Conservation (phyloP, 805 yeast species). For the Sugiyamaella qingdaonensis region DNA sequence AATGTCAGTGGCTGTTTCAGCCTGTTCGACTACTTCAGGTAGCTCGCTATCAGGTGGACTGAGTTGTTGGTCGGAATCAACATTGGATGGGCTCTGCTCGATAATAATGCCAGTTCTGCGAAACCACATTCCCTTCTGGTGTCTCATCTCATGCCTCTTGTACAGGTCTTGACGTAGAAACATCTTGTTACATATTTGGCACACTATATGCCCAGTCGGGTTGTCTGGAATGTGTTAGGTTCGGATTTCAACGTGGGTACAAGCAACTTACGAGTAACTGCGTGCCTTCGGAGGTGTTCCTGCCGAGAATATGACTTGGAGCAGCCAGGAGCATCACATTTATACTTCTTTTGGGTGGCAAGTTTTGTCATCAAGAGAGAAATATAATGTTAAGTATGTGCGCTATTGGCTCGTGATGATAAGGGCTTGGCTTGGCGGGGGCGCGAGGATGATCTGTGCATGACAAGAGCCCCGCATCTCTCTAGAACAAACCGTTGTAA, state of each 20-base stretch:
- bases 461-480: no score
- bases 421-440: no score
- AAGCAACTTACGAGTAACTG: conserved; percentile 14
- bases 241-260: neutral
- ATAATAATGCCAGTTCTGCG: conserved; percentile 11
- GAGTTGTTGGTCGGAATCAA: neutral
- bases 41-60: neutral
- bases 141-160: conserved; percentile 44
- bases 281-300: conserved; percentile 14
- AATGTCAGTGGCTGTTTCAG: neutral
- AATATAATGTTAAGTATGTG: no score
- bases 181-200: conserved; percentile 39
- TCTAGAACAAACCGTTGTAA: no score
- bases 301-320: conserved; percentile 11
- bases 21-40: neutral
- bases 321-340: conserved; percentile 9
- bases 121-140: conserved; percentile 19
- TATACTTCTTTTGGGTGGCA: neutral
- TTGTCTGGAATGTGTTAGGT: conserved; percentile 2
- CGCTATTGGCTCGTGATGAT: no score
- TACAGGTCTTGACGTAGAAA: conserved; percentile 53
- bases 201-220: conserved; percentile 18
- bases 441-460: no score
- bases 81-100: neutral
- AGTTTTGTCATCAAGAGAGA: no score